Evolutionary conservation across 73 alveolate species (phyloP), one percentile per base, ranked within the genome.

Genomic region (Blepharisma japonicum): DNA sequence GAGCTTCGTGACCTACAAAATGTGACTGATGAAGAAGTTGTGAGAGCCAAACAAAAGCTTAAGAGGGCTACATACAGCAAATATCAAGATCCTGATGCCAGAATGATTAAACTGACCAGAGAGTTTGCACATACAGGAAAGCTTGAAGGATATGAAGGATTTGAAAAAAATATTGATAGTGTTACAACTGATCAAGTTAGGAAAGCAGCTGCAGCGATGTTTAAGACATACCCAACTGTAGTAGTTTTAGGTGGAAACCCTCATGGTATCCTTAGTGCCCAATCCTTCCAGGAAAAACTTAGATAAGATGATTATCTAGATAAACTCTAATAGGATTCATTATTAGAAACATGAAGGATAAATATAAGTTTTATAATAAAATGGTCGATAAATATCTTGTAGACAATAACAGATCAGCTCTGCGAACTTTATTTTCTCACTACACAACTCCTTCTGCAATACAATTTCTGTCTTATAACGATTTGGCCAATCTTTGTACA

Each of bases 11-110:
- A 61, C 21, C 21, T 61, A 4, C 18, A 9, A 21, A 61, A 61
- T 61, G 53, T 61, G 14, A 61, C 77, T 25, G 56, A 61, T n/a
- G 42, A 61, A 61, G 77, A 61, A 61, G 77, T 61, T 1, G 50
- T 11, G 2, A 61, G 77, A 61, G 77, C 77, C 21, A 61, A 61
- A 27, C 14, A 61, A 9, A 11, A 25, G 14, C 21, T 61, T 9
- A 27, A 21, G 14, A 61, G n/a, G 21, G 56, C 14, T 1, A 14
- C 56, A 1, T 21, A 11, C n/a, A 20, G 3, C n/a, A 61, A 20
- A 14, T 38, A 11, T 3, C 20, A 21, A 61, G 50, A 61, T 3
- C 56, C 77, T 25, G 77, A 21, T n/a, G 77, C n/a, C 21, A 61
- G 77, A 27, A 27, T 61, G 42, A 38, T 25, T 9, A 38, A 61